phyloP scores from a whole-genome alignment of 306 rosid species.

The Albizia julibrissin region DNA sequence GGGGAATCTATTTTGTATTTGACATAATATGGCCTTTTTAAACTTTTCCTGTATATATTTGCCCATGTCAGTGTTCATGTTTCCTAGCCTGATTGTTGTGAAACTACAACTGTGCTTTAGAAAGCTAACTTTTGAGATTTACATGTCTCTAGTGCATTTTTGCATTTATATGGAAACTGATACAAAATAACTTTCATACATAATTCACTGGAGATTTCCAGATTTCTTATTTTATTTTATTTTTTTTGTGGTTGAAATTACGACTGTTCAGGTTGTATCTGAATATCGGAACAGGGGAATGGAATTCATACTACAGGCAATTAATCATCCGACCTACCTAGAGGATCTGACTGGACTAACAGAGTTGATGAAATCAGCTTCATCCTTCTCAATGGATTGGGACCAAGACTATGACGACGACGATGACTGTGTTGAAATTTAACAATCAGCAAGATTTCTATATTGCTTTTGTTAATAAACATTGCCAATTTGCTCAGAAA shows the following conservation, averaged over 20 bases:
- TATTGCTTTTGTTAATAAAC: neutral
- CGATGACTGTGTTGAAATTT: constrained; percentile 72
- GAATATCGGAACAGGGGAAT: constrained; percentile 72
- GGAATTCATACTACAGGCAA: constrained; percentile 81
- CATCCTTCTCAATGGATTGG: constrained; percentile 71
- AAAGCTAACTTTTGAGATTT: neutral
- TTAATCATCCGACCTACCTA: constrained; percentile 90
- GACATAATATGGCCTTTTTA: neutral
- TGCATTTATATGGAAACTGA: no score
- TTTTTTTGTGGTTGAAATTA: constrained; percentile 6
- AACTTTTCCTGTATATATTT: neutral
- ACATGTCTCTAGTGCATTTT: neutral
- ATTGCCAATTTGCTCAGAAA: constrained; percentile 34
- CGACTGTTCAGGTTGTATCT: constrained; percentile 67
- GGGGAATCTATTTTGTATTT: neutral
- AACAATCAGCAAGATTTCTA: constrained; percentile 12
- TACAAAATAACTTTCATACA: neutral
- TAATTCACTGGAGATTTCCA: neutral
- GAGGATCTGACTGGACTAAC: constrained; percentile 95
- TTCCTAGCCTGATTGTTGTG: neutral
- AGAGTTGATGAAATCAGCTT: constrained; percentile 89
- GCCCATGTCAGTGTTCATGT: neutral
- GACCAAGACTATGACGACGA: constrained; percentile 61
- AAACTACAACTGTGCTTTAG: constrained; percentile 18
- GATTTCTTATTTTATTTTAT: neutral